Conservation (phyloP, 441 rosid species). For the Syzygium syzygioides region DNA sequence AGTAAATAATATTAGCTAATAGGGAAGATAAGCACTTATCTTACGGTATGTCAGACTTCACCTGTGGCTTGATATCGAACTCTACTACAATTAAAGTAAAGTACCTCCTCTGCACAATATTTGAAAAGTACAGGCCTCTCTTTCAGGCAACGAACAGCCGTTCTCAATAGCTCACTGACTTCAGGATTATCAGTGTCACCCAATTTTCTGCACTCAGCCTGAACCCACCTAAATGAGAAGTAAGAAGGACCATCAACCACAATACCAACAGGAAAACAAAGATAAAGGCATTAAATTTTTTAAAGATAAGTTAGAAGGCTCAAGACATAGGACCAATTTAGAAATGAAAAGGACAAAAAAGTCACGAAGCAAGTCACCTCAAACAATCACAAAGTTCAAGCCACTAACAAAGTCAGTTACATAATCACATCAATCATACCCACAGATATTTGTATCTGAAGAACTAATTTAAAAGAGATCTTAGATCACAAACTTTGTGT, state of each 20-base stretch:
- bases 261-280: not conserved
- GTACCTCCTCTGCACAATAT: constrained; percentile 99
- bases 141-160: constrained; percentile 78
- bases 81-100: constrained; percentile 1
- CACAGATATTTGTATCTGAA: not conserved
- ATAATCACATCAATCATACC: not conserved
- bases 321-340: not conserved
- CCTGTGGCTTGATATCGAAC: not conserved
- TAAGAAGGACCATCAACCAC: not conserved
- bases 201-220: constrained; percentile 91
- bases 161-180: constrained; percentile 74
- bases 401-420: not conserved
- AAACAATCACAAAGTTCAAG: not conserved
- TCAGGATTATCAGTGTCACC: constrained; percentile 95
- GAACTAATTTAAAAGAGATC: not conserved
- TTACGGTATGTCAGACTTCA: not conserved
- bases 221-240: constrained; percentile 78
- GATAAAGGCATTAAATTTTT: not conserved
- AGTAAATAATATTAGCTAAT: not conserved
- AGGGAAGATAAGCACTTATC: not conserved
- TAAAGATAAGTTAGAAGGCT: not conserved
- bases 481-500: not conserved
- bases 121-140: constrained; percentile 97
- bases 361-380: not conserved
- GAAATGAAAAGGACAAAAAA: not conserved